Conservation (phyloP, 108 stramenopile genomes). For the Fragilariopsis cylindrus region DNA sequence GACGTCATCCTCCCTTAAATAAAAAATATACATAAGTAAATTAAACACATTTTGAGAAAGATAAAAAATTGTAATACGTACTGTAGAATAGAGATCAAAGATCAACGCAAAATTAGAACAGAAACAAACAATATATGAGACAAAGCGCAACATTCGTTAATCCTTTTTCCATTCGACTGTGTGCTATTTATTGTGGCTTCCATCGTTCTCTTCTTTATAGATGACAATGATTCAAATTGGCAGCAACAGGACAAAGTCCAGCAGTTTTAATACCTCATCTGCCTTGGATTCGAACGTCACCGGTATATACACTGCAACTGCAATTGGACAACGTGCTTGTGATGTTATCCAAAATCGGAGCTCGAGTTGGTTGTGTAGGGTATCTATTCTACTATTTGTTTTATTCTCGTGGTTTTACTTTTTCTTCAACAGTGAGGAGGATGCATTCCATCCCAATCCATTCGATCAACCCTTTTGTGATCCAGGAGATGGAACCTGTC, state of each 20-base stretch:
- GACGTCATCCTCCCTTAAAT: too few species aligned
- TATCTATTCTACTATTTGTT: neutral
- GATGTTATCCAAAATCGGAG: too few species aligned
- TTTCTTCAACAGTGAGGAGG: neutral
- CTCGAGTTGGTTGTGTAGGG: too few species aligned
- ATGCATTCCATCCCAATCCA: constrained; percentile 6
- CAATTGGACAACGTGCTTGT: too few species aligned
- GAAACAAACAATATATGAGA: too few species aligned
- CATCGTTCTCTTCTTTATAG: neutral
- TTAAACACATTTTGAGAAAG: too few species aligned
- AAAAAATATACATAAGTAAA: too few species aligned
- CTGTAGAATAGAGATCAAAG: neutral
- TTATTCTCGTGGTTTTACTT: neutral
- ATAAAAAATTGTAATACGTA: too few species aligned
- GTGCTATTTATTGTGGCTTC: neutral
- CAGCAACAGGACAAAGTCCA: neutral
- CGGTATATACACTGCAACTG: neutral
- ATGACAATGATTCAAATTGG: too few species aligned
- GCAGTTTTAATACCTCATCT: neutral
- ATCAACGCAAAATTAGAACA: neutral
- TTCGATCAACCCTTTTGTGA: constrained; percentile 32
- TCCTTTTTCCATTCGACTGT: neutral
- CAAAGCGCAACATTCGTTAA: neutral
- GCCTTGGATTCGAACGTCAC: neutral
- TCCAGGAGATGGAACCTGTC: constrained; percentile 25